phyloP scores from a whole-genome alignment of 495 filamentous ascomycete species.

The Penicillium coffeae region DNA sequence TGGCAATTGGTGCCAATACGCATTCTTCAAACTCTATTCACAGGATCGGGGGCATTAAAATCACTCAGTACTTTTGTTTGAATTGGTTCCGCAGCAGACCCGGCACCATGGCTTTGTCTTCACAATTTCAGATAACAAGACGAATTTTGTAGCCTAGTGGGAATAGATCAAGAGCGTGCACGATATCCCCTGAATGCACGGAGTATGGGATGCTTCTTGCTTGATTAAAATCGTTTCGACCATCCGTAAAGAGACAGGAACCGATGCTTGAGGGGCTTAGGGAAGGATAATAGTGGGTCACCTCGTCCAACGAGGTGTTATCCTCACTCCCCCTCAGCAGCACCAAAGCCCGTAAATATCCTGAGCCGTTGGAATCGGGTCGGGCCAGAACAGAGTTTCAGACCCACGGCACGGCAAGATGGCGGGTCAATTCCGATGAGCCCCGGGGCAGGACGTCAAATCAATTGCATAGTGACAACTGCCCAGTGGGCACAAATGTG shows the following conservation, averaged over 20 bases:
- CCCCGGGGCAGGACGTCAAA: not conserved
- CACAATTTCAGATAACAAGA: not conserved
- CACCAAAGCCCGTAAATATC: no score
- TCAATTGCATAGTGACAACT: not conserved
- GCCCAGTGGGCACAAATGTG: not conserved
- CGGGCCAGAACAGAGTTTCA: not conserved
- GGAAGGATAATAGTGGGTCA: no score
- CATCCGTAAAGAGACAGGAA: no score
- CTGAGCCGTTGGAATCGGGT: not conserved
- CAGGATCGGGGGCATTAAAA: not conserved
- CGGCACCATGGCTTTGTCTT: no score
- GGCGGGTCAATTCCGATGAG: not conserved
- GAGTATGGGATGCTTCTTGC: no score
- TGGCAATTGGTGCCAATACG: not conserved
- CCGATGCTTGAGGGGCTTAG: no score
- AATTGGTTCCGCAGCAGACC: not conserved
- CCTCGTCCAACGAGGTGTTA: no score
- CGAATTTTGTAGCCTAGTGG: no score
- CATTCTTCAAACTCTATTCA: not conserved
- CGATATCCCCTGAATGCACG: no score
- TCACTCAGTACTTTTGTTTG: not conserved
- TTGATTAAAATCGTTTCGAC: no score
- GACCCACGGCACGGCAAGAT: not conserved
- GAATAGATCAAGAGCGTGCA: no score
- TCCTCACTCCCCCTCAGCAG: no score